Percentiles rank a stretch among this genome's conserved stretches.
Conservation (phyloP, 441 rosid species). For the Daphne laureola region DNA sequence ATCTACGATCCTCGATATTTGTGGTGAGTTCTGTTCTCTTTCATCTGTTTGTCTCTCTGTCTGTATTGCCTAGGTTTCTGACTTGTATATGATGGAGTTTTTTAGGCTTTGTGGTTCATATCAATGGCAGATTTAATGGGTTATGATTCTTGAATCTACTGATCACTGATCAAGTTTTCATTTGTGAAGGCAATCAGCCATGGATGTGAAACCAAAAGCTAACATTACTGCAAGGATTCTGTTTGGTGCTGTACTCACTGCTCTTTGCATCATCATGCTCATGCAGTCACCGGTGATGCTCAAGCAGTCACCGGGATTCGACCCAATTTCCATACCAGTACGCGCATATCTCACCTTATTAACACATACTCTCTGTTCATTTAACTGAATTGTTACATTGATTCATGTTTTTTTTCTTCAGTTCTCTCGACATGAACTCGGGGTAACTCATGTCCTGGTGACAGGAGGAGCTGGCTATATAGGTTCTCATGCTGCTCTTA, state of each 20-base stretch:
- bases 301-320: slow-evolving; percentile 17
- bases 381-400: slow-evolving; percentile 3
- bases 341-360: background rate
- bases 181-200: slow-evolving; percentile 1
- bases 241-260: slow-evolving; percentile 17
- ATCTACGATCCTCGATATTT: too few species aligned
- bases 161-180: too few species aligned
- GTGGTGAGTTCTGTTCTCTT: too few species aligned
- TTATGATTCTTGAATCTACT: too few species aligned
- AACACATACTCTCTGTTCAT: too few species aligned
- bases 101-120: too few species aligned
- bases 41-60: too few species aligned
- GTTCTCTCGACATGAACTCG: slow-evolving; percentile 68
- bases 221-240: slow-evolving; percentile 13
- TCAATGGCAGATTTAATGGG: too few species aligned
- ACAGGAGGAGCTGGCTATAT: slow-evolving; percentile 99
- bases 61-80: too few species aligned
- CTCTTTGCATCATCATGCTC: slow-evolving; percentile 15
- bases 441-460: slow-evolving; percentile 83
- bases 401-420: slow-evolving; percentile 23
- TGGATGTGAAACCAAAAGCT: slow-evolving; percentile 14
- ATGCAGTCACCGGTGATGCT: slow-evolving; percentile 18
- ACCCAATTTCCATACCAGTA: slow-evolving; percentile 13
- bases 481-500: slow-evolving; percentile 89
- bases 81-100: too few species aligned